Evolutionary conservation across 495 filamentous ascomycete species (phyloP), one percentile per base, ranked within the genome.

Genomic region (Trichoderma orchidacearum): DNA sequence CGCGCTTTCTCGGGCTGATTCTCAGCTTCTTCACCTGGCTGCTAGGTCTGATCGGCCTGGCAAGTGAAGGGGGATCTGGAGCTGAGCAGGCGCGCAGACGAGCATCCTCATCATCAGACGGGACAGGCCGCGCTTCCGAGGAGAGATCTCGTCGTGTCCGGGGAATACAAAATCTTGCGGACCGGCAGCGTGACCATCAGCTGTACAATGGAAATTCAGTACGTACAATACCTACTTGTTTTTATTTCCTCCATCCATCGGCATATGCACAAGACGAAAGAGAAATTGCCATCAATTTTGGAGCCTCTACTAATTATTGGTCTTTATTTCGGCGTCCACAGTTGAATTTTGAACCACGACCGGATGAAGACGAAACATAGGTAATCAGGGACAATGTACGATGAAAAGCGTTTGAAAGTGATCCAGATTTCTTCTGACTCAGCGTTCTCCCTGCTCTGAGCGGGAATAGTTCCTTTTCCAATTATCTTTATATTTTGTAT

Each of bases 171-270:
- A 58, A 61, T 21, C 55, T 54, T 3, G 53, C 59, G 0, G 61
- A 65, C 32, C 36, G 59, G 72, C 53, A 69, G 66, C 51, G 77
- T 75, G 61, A 84, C 57, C 74, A 76, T 23, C 81, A 91, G 61
- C 80, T 90, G 34, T 95, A 95, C 65, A 95, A 95, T 68, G 90
- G 90, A 3, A 95, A 95, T 63, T 86, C 88, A 66, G 87, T 91
- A 74, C 58, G 84, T 67, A 3, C 8, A 15, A 15, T 13, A 30
- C 23, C 2, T 28, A 15, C 5, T 34, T 30, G 11, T 13, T 31
- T 35, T 21, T 25, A 18, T 8, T n/a, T n/a, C n/a, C n/a, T n/a
- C n/a, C n/a, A n/a, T n/a, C n/a, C n/a, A n/a, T n/a, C n/a, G n/a
- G n/a, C n/a, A n/a, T n/a, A n/a, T n/a, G n/a, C n/a, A n/a, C n/a